Evolutionary conservation across 108 stramenopile genomes (phyloP).

Genomic region (Cylindrotheca closterium): DNA sequence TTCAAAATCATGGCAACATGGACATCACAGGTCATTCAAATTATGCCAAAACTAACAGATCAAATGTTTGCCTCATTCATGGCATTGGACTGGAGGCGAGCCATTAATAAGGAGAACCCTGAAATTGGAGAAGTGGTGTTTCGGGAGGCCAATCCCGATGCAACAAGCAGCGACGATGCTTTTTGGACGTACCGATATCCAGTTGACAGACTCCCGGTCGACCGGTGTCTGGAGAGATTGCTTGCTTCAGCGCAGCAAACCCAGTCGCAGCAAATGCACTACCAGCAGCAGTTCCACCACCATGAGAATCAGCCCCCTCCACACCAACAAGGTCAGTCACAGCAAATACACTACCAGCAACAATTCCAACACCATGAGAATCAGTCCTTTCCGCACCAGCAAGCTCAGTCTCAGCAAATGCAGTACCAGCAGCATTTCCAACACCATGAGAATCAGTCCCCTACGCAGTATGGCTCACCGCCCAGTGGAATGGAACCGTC

Average conservation of each 20-base stretch:
- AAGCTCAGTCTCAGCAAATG: neutral
- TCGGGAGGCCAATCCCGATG: slow-evolving; percentile 1
- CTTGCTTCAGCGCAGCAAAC: neutral
- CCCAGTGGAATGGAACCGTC: no score
- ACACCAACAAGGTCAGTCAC: neutral
- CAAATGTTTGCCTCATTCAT: slow-evolving; percentile 6
- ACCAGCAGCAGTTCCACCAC: neutral
- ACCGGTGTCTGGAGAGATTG: slow-evolving; percentile 6
- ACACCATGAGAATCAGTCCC: neutral
- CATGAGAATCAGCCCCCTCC: neutral
- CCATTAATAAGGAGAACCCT: slow-evolving; percentile 3
- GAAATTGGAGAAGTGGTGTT: slow-evolving; percentile 19
- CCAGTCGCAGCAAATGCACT: neutral
- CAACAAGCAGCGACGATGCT: neutral
- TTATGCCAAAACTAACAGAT: slow-evolving; percentile 8
- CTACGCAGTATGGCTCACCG: slow-evolving; percentile 1
- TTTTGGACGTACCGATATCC: slow-evolving; percentile 17
- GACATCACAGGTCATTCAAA: neutral
- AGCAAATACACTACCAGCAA: neutral
- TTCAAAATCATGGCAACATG: neutral
- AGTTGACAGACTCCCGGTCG: slow-evolving; percentile 18
- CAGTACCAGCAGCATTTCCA: neutral
- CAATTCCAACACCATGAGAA: neutral
- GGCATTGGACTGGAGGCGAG: slow-evolving; percentile 14
- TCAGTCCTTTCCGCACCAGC: neutral